Evolutionary conservation across 768 basidiomycete species (phyloP), one percentile per base, ranked within the genome.

Genomic region (Mycena galericulata): DNA sequence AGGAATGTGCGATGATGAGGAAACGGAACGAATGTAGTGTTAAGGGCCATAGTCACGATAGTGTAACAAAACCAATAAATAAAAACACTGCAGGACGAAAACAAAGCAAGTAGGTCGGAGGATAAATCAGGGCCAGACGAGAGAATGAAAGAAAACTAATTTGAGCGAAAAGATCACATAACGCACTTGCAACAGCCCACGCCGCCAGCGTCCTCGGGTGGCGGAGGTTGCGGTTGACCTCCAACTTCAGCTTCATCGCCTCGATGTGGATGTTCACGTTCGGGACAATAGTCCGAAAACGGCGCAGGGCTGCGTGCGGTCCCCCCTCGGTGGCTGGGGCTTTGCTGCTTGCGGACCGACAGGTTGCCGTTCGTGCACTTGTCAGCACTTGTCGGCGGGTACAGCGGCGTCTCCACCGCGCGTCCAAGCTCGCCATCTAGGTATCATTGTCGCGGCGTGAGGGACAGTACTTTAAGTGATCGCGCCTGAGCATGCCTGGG

Each of bases 151-250:
- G 29, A 47, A 17, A 45, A 6, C 18, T 9, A 54, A 45, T 5
- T 6, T 41, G 50, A 24, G 24, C 18, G 45, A 64, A 40, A 24
- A 58, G 7, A 79, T 93, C 88, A 95, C 93, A 95, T 95, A 77
- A 92, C 81, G 80, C 93, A 95, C 80, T 90, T 92, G 84, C 93
- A 95, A 76, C 93, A 94, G 41, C 91, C 89, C 34, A 83, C 86
- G 34, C 78, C 82, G 2, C 74, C 76, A 17, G 85, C 86, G 9
- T 90, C 87, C 36, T 89, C 87, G 15, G 81, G 80, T 49, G 85
- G 83, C 30, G 74, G 74, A 49, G 73, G 76, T 56, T 72, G 71
- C 60, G 59, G 68, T 57, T 79, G 76, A 40, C 54, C 69, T 2
- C 81, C 79, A 14, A 51, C 56, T 79, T 77, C 43, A 76, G 74